Conservation (phyloP, 495 filamentous ascomycete genomes). For the Penicillium canescens region DNA sequence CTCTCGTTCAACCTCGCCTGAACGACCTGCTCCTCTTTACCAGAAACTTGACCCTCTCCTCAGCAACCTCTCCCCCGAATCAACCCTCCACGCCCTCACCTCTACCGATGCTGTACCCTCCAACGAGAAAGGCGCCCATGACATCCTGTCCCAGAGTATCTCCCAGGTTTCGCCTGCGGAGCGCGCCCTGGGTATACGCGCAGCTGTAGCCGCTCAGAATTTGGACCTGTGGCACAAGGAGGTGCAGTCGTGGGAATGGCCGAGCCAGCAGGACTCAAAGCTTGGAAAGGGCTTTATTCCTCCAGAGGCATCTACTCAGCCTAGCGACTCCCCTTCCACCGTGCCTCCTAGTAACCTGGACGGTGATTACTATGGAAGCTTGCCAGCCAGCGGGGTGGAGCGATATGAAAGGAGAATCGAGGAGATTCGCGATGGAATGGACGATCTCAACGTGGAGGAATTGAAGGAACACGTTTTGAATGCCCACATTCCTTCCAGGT, state of each 20-base stretch:
- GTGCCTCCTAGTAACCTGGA: conserved; percentile 16
- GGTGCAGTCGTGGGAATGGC: conserved; percentile 76
- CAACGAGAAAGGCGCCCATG: conserved; percentile 43
- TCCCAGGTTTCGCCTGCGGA: conserved; percentile 65
- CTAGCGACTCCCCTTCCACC: no score
- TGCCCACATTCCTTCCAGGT: conserved; percentile 64
- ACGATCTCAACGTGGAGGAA: conserved; percentile 81
- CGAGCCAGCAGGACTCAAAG: conserved; percentile 37
- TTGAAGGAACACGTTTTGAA: conserved; percentile 86
- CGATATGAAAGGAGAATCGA: conserved; percentile 74
- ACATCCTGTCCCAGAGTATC: conserved; percentile 63
- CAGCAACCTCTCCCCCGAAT: conserved; percentile 53
- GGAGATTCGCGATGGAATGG: conserved; percentile 74
- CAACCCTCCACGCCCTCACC: conserved; percentile 55
- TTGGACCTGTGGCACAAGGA: conserved; percentile 78
- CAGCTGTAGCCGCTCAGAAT: conserved; percentile 71
- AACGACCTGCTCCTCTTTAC: conserved; percentile 28
- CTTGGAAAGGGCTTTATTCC: conserved; percentile 57
- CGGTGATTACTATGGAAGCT: conserved; percentile 64
- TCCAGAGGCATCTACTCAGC: conserved; percentile 22
- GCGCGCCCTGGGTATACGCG: conserved; percentile 70
- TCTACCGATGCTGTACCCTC: conserved; percentile 56
- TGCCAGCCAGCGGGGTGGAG: conserved; percentile 60
- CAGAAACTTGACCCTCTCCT: conserved; percentile 51
- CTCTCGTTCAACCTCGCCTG: conserved; percentile 28